Evolutionary conservation across 441 rosid genomes (phyloP).

Genomic region (Macaranga tanarius): DNA sequence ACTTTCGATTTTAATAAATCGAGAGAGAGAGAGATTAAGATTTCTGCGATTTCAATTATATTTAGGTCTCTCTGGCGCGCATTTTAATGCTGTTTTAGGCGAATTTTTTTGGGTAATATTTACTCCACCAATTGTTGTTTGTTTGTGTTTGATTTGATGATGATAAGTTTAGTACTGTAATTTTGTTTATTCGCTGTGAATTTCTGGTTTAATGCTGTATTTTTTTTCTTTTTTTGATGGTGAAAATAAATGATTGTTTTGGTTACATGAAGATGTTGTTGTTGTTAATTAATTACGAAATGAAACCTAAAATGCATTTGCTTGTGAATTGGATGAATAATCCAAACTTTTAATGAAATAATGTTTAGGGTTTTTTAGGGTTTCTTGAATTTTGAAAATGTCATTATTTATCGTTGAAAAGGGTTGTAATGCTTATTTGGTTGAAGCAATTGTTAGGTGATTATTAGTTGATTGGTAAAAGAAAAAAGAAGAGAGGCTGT

Average conservation of each 20-base stretch:
- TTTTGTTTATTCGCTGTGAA: not conserved
- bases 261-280: too few species aligned
- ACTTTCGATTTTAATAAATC: too few species aligned
- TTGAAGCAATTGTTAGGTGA: conserved; percentile 14
- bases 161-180: not conserved
- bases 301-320: not conserved
- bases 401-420: not conserved
- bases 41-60: not conserved
- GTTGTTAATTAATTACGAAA: too few species aligned
- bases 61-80: not conserved
- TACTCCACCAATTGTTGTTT: not conserved
- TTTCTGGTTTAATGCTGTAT: not conserved
- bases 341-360: too few species aligned
- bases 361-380: too few species aligned
- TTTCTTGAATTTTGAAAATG: too few species aligned
- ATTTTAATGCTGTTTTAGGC: not conserved
- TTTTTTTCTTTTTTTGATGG: too few species aligned
- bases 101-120: not conserved
- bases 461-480: conserved; percentile 23
- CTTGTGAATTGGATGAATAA: not conserved
- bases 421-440: not conserved
- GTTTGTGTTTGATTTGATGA: not conserved
- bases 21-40: not conserved
- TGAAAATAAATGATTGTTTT: too few species aligned
- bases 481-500: not conserved